These are phyloP conservation scores for Chytridiales sp. DNA, from an alignment of 371 early-diverging fungal genomes.

Conservation along the genomic window DNA sequence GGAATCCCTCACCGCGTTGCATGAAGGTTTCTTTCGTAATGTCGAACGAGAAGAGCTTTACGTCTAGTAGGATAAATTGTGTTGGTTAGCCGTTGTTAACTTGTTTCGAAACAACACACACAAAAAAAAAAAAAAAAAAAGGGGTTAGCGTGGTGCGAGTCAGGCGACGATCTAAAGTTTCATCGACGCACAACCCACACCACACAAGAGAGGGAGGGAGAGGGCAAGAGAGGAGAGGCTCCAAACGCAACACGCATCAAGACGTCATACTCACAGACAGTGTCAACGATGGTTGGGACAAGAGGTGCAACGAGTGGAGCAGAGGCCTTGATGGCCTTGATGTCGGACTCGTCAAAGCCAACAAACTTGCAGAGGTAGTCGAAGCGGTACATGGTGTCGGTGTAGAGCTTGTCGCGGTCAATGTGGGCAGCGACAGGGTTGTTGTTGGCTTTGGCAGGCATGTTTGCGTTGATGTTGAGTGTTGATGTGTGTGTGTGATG, in stretches of 20 bases:
- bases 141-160: too few species aligned
- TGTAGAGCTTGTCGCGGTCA: conserved; percentile 63
- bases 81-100: not conserved
- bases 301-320: conserved; percentile 66
- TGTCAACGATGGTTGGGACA: conserved; percentile 72
- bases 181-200: too few species aligned
- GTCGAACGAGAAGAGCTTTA: conserved; percentile 38
- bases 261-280: conserved; percentile 23
- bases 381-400: conserved; percentile 69
- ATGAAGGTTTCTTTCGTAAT: conserved; percentile 49
- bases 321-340: conserved; percentile 62
- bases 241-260: not conserved
- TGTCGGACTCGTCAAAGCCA: conserved; percentile 64
- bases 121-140: too few species aligned
- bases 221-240: not conserved
- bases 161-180: too few species aligned
- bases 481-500: too few species aligned
- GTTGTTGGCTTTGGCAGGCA: not conserved
- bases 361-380: conserved; percentile 69
- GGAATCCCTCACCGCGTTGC: conserved; percentile 67
- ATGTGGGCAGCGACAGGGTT: conserved; percentile 25
- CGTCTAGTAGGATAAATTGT: conserved; percentile 2
- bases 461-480: not conserved
- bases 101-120: too few species aligned
- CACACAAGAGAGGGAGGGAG: too few species aligned